Conservation (phyloP, 768 basidiomycete genomes). For the Mrakia gelida region DNA sequence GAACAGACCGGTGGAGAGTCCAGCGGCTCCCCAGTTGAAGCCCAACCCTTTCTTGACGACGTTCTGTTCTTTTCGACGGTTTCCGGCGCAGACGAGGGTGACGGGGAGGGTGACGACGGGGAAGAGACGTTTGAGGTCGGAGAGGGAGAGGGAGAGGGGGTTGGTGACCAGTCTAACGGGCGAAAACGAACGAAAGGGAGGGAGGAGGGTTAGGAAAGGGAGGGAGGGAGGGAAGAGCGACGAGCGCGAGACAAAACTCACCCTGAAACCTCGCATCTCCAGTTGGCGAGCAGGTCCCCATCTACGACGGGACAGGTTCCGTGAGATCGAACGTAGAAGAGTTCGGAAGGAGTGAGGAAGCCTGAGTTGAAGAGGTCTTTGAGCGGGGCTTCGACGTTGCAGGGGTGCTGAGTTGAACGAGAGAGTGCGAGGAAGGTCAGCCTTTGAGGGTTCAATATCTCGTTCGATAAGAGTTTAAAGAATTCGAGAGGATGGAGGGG, state of each 20-base stretch:
- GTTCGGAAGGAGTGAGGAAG: slow-evolving; percentile 55
- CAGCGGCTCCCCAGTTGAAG: slow-evolving; percentile 38
- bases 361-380: slow-evolving; percentile 42
- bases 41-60: slow-evolving; percentile 56
- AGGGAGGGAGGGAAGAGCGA: not conserved
- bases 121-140: slow-evolving; percentile 52
- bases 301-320: slow-evolving; percentile 56
- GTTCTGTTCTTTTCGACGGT: slow-evolving; percentile 64
- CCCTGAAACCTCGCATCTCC: slow-evolving; percentile 52
- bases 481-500: no score
- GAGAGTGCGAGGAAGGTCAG: slow-evolving; percentile 41
- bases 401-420: slow-evolving; percentile 50
- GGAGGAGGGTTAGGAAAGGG: not conserved
- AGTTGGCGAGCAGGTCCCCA: slow-evolving; percentile 45
- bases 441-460: not conserved
- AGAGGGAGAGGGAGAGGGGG: slow-evolving; percentile 46
- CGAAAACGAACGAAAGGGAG: slow-evolving; percentile 12
- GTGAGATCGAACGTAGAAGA: slow-evolving; percentile 62
- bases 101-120: slow-evolving; percentile 57
- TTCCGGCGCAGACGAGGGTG: slow-evolving; percentile 62
- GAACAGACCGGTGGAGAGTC: slow-evolving; percentile 55
- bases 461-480: not conserved
- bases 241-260: slow-evolving; percentile 38
- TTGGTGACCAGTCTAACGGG: slow-evolving; percentile 32
- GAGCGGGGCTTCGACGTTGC: slow-evolving; percentile 54